These are phyloP conservation scores for Melampsora larici-populina DNA, from an alignment of 1,284 basidiomycete genomes.

Conservation along the genomic window DNA sequence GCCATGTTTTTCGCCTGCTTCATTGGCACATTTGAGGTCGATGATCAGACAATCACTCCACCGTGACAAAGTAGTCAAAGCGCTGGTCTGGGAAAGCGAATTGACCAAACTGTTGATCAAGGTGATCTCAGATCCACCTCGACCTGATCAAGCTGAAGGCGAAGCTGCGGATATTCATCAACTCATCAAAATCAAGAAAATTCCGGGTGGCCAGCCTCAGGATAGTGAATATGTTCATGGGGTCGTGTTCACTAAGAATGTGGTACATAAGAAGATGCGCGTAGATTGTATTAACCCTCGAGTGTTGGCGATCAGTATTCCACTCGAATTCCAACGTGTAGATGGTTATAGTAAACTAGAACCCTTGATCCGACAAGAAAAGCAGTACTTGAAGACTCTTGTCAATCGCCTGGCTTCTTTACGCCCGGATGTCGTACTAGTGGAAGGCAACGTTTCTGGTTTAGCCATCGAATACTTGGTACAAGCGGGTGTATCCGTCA, in stretches of 20 bases:
- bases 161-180: constrained; percentile 86
- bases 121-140: constrained; percentile 58
- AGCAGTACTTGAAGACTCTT: constrained; percentile 85
- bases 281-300: constrained; percentile 64
- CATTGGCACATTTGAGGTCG: constrained; percentile 65
- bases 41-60: constrained; percentile 72
- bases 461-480: constrained; percentile 86
- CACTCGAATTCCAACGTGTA: constrained; percentile 87
- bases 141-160: constrained; percentile 59
- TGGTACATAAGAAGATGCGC: constrained; percentile 78
- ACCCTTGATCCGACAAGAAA: constrained; percentile 87
- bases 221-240: constrained; percentile 92
- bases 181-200: constrained; percentile 98
- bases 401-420: constrained; percentile 83
- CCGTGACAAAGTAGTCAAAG: constrained; percentile 70
- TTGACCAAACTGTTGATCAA: constrained; percentile 74
- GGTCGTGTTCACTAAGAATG: constrained; percentile 95
- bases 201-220: constrained; percentile 83
- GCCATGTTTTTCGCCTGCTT: constrained; percentile 53
- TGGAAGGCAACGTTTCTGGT: constrained; percentile 85
- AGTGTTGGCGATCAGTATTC: constrained; percentile 93
- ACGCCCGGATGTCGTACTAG: constrained; percentile 87
- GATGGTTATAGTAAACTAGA: constrained; percentile 91
- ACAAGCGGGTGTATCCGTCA: constrained; percentile 82
- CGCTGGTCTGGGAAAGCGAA: constrained; percentile 78